phyloP scores from a whole-genome alignment of 2,329 filamentous ascomycete species.

The Cordyceps tenuipes region DNA sequence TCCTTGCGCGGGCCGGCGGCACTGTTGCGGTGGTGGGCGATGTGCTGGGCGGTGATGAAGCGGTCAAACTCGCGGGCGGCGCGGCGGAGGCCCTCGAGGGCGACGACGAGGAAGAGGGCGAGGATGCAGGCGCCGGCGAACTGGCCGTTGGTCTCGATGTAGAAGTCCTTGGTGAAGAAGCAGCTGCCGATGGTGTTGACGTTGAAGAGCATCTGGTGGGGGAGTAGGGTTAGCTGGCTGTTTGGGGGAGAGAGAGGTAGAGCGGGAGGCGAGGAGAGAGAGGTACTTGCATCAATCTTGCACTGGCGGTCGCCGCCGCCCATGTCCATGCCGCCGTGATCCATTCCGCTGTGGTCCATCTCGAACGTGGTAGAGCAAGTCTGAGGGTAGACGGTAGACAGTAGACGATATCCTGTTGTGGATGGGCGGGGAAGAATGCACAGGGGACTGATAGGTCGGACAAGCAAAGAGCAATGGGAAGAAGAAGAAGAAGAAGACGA shows the following conservation, averaged over 20 bases:
- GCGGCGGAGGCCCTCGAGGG: constrained; percentile 65
- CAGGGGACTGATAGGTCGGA: background rate
- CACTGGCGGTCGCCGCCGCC: constrained; percentile 22
- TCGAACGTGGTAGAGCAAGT: background rate
- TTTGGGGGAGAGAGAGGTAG: too few species aligned
- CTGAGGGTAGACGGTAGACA: too few species aligned
- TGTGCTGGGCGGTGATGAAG: constrained; percentile 49
- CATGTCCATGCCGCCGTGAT: constrained; percentile 15
- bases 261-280: background rate
- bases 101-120: constrained; percentile 63
- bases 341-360: constrained; percentile 12
- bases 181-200: constrained; percentile 65
- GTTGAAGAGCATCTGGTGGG: constrained; percentile 66
- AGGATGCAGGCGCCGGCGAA: constrained; percentile 78
- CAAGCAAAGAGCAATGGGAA: background rate
- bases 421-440: background rate
- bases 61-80: constrained; percentile 64
- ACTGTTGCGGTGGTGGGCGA: constrained; percentile 22
- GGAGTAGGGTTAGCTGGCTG: constrained; percentile 7
- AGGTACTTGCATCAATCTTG: constrained; percentile 32
- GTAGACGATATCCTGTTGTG: background rate
- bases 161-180: constrained; percentile 65
- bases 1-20: constrained; percentile 17
- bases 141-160: constrained; percentile 58
- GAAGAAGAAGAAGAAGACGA: background rate